These are phyloP conservation scores for Pichia sp. DNA, from an alignment of 1,139 yeast genomes.

Conservation along the genomic window DNA sequence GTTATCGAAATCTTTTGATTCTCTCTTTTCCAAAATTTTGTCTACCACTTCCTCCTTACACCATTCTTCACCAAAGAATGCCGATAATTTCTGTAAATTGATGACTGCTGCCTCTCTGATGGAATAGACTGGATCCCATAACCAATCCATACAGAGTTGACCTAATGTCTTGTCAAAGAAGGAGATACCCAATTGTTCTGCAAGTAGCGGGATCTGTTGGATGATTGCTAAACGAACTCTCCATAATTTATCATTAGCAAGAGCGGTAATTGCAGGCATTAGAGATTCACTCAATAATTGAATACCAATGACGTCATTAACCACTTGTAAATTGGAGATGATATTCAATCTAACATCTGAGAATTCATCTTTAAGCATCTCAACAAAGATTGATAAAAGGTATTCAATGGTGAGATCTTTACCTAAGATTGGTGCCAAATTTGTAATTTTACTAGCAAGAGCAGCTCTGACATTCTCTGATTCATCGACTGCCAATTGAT, in stretches of 20 bases:
- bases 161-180: constrained; percentile 91
- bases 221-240: constrained; percentile 95
- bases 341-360: constrained; percentile 95
- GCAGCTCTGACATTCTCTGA: constrained; percentile 93
- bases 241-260: constrained; percentile 97
- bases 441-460: constrained; percentile 80
- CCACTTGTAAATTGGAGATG: constrained; percentile 84
- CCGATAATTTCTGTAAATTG: constrained; percentile 72
- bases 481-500: constrained; percentile 80
- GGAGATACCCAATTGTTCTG: constrained; percentile 91
- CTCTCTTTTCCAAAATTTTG: constrained; percentile 50
- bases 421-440: constrained; percentile 80
- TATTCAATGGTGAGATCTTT: constrained; percentile 78
- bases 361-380: constrained; percentile 93
- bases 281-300: constrained; percentile 78
- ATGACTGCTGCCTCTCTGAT: constrained; percentile 94
- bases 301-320: constrained; percentile 91
- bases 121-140: constrained; percentile 96
- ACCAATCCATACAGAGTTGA: constrained; percentile 89
- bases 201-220: constrained; percentile 91
- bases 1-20: constrained; percentile 39
- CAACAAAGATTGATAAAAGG: constrained; percentile 79
- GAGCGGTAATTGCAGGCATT: constrained; percentile 91
- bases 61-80: constrained; percentile 92
- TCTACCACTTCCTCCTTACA: constrained; percentile 78